Evolutionary conservation across 805 yeast species (phyloP).

Genomic region (Saccharomycopsis javanensis): DNA sequence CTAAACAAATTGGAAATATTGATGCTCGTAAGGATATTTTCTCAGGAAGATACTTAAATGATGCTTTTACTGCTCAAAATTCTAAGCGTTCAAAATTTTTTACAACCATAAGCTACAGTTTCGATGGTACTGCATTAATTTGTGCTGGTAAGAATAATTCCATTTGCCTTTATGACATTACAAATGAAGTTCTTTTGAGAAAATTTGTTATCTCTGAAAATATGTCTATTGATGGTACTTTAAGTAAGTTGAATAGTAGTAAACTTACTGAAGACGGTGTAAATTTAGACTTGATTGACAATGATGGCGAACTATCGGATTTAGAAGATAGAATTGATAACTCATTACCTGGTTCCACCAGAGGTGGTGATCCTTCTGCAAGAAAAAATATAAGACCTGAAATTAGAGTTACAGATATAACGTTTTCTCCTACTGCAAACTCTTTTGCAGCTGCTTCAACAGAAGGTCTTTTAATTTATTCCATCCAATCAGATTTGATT

Average conservation of each 20-base stretch:
- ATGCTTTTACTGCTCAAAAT: constrained; percentile 70
- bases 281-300: constrained; percentile 60
- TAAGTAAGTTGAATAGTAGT: constrained; percentile 65
- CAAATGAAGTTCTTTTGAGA: constrained; percentile 75
- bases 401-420: constrained; percentile 66
- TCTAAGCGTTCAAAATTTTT: constrained; percentile 79
- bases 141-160: constrained; percentile 94
- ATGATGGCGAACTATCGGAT: constrained; percentile 79
- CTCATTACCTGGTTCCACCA: constrained; percentile 76
- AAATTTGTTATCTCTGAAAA: constrained; percentile 80
- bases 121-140: constrained; percentile 78
- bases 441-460: constrained; percentile 94
- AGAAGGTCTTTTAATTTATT: constrained; percentile 78
- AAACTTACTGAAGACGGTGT: constrained; percentile 79
- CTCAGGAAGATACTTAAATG: constrained; percentile 74
- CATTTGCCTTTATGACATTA: constrained; percentile 82
- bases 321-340: constrained; percentile 70
- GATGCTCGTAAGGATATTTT: constrained; percentile 84
- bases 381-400: constrained; percentile 64
- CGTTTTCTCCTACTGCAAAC: constrained; percentile 82
- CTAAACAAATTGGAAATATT: constrained; percentile 69
- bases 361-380: constrained; percentile 69
- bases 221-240: constrained; percentile 86
- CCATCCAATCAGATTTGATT: constrained; percentile 61
- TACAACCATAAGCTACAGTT: constrained; percentile 71